Evolutionary conservation across 192 early-diverging fungal genomes (phyloP).

Genomic region (Coemansia sp.): DNA sequence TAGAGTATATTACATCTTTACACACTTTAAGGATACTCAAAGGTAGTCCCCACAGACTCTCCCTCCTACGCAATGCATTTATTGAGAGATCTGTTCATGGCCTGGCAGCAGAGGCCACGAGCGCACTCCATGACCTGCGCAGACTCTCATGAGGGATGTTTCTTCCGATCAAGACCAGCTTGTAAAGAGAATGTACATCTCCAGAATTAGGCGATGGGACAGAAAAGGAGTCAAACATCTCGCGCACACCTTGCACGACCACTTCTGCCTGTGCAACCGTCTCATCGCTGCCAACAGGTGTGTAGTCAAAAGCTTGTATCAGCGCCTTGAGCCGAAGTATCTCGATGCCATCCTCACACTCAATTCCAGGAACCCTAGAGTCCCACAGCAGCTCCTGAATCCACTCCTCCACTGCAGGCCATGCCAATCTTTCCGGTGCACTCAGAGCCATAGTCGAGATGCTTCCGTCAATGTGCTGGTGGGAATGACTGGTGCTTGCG

Average conservation of each 20-base stretch:
- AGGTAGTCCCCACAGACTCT: background rate
- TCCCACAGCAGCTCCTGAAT: slow-evolving; percentile 73
- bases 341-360: slow-evolving; percentile 30
- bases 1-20: too few relatives aligned
- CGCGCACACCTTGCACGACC: slow-evolving; percentile 66
- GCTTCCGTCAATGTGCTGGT: slow-evolving; percentile 40
- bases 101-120: background rate
- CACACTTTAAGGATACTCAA: too few relatives aligned
- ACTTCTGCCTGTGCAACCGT: slow-evolving; percentile 26
- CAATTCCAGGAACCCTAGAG: slow-evolving; percentile 49
- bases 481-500: slow-evolving; percentile 9
- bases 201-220: slow-evolving; percentile 9
- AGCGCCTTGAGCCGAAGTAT: slow-evolving; percentile 65
- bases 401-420: slow-evolving; percentile 71
- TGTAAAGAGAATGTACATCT: background rate
- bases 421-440: slow-evolving; percentile 49
- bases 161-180: slow-evolving; percentile 49
- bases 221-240: slow-evolving; percentile 60
- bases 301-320: slow-evolving; percentile 39
- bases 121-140: slow-evolving; percentile 30
- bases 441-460: slow-evolving; percentile 63
- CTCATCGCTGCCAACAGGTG: slow-evolving; percentile 32
- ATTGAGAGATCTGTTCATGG: too few relatives aligned
- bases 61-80: too few relatives aligned
- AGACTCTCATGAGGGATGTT: slow-evolving; percentile 34